Evolutionary conservation across 805 yeast species (phyloP).

Genomic region (Saccharomyces cerevisiae): DNA sequence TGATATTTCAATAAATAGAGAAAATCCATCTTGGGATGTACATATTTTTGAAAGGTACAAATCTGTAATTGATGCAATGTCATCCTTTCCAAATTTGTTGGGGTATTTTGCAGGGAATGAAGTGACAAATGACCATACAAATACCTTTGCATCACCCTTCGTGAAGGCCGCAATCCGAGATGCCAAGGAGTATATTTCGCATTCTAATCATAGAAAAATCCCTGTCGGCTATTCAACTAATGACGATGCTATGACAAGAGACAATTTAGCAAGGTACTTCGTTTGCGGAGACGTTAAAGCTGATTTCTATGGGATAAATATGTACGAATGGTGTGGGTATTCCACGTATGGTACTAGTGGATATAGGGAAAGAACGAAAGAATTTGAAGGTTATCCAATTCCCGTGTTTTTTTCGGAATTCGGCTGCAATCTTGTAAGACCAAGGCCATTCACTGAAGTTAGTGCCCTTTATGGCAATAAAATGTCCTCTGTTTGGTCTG

Average conservation of each 20-base stretch:
- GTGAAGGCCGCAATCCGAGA: constrained; percentile 96
- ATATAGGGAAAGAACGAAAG: constrained; percentile 52
- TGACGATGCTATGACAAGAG: constrained; percentile 78
- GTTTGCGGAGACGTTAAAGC: constrained; percentile 62
- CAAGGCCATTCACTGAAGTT: constrained; percentile 67
- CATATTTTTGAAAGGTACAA: constrained; percentile 70
- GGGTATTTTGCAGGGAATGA: constrained; percentile 98
- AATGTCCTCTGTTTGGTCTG: constrained; percentile 79
- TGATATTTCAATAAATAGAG: constrained; percentile 63
- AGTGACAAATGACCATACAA: constrained; percentile 76
- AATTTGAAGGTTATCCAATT: constrained; percentile 54
- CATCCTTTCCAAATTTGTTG: constrained; percentile 67
- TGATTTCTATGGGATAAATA: constrained; percentile 77
- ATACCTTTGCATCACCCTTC: constrained; percentile 85
- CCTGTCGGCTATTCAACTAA: constrained; percentile 94
- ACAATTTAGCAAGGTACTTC: constrained; percentile 73
- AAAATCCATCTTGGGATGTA: constrained; percentile 69
- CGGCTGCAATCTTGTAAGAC: constrained; percentile 62
- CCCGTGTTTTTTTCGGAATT: constrained; percentile 77
- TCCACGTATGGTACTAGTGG: constrained; percentile 60
- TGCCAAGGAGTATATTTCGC: constrained; percentile 62
- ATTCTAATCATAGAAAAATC: constrained; percentile 53
- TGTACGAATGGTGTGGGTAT: constrained; percentile 82
- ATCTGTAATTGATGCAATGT: constrained; percentile 71
- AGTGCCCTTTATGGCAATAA: constrained; percentile 52